phyloP scores from a whole-genome alignment of 2,329 filamentous ascomycete genomes.

The Verticillium albo-atrum region DNA sequence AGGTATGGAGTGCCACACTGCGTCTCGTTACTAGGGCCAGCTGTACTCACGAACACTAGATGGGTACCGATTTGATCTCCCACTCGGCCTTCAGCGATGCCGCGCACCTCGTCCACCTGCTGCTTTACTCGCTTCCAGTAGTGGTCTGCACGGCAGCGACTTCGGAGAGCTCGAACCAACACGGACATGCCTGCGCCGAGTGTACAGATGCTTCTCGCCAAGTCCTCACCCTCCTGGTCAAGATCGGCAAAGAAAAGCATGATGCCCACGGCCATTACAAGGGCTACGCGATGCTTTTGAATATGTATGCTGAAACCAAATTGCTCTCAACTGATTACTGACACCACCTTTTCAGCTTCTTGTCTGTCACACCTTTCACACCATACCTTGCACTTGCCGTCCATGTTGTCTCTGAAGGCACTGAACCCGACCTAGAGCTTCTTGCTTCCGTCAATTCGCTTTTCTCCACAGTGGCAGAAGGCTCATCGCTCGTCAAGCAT shows the following conservation, averaged over 20 bases:
- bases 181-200: neutral
- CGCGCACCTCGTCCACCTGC: neutral
- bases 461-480: neutral
- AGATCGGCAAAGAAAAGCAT: neutral
- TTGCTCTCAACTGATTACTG: neutral
- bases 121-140: neutral
- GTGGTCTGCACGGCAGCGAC: neutral
- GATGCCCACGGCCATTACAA: neutral
- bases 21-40: neutral
- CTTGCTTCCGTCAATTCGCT: neutral
- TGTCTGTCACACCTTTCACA: neutral
- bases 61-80: neutral
- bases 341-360: neutral
- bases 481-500: neutral
- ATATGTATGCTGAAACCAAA: neutral
- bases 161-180: neutral
- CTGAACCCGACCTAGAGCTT: neutral
- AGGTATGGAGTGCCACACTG: neutral
- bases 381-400: neutral
- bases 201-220: neutral
- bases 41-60: neutral
- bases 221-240: neutral
- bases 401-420: neutral
- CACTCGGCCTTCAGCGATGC: neutral
- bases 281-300: constrained; percentile 1